Percentiles rank a stretch among this genome's conserved stretches.
phyloP scores from a whole-genome alignment of 2,329 filamentous ascomycete species.

The Pseudodiploospora longispora region DNA sequence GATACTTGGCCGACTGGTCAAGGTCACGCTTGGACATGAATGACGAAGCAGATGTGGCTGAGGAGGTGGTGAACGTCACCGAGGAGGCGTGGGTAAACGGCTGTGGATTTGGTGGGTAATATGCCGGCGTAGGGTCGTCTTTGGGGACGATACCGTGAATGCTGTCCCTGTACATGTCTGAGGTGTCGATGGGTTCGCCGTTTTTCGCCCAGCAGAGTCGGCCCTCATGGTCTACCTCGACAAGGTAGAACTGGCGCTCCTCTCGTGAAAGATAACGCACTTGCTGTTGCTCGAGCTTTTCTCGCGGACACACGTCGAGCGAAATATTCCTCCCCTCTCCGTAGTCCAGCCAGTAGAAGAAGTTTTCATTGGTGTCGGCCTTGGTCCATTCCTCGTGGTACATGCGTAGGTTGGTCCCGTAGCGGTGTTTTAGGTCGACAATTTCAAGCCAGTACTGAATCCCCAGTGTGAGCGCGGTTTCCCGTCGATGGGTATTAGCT shows the following conservation, averaged over 20 bases:
- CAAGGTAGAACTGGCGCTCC: slow-evolving; percentile 73
- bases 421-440: slow-evolving; percentile 79
- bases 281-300: slow-evolving; percentile 66
- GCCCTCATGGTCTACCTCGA: slow-evolving; percentile 65
- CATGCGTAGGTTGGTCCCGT: slow-evolving; percentile 70
- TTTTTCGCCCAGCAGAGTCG: slow-evolving; percentile 85
- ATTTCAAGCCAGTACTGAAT: slow-evolving; percentile 80
- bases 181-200: slow-evolving; percentile 67
- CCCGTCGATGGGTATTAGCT: slow-evolving; percentile 49
- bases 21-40: slow-evolving; percentile 41
- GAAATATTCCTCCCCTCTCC: slow-evolving; percentile 67
- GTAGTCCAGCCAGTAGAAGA: slow-evolving; percentile 88
- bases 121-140: slow-evolving; percentile 48
- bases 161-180: slow-evolving; percentile 68
- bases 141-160: slow-evolving; percentile 62
- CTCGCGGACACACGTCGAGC: slow-evolving; percentile 62
- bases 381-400: slow-evolving; percentile 84
- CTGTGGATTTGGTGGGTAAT: slow-evolving; percentile 1
- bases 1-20: slow-evolving; percentile 56
- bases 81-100: slow-evolving; percentile 29
- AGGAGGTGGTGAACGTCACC: slow-evolving; percentile 19
- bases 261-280: slow-evolving; percentile 79
- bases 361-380: slow-evolving; percentile 71
- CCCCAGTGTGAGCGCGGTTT: slow-evolving; percentile 71
- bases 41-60: slow-evolving; percentile 25